Percentiles rank a stretch among this genome's conserved stretches.
phyloP scores from a whole-genome alignment of 2,329 filamentous ascomycete genomes.

The Teratosphaeria destructans region DNA sequence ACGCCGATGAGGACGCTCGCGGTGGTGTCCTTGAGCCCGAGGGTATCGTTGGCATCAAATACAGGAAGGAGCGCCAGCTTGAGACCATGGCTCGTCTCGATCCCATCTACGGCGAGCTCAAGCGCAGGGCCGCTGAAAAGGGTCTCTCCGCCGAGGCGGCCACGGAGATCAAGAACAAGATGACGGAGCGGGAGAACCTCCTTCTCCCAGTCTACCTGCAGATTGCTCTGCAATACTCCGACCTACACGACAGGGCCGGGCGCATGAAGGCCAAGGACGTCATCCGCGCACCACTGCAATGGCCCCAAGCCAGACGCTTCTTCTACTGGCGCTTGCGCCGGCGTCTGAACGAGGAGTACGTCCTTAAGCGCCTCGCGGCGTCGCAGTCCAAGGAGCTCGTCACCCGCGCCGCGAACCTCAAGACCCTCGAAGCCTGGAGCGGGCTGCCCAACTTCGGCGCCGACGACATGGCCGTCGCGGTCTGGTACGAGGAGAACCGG shows the following conservation, averaged over 20 bases:
- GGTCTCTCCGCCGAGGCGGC: slow-evolving; percentile 63
- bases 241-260: slow-evolving; percentile 90
- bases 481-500: slow-evolving; percentile 94
- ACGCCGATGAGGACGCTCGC: slow-evolving; percentile 86
- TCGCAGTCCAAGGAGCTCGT: slow-evolving; percentile 36
- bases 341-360: slow-evolving; percentile 92
- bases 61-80: slow-evolving; percentile 91
- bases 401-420: slow-evolving; percentile 46
- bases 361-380: slow-evolving; percentile 73
- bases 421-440: slow-evolving; percentile 73
- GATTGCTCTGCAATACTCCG: slow-evolving; percentile 92
- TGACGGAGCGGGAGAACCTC: slow-evolving; percentile 74
- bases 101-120: slow-evolving; percentile 68
- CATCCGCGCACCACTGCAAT: slow-evolving; percentile 73
- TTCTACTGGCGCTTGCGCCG: slow-evolving; percentile 99
- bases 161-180: slow-evolving; percentile 70
- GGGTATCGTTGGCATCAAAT: slow-evolving; percentile 98
- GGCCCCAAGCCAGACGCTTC: slow-evolving; percentile 86
- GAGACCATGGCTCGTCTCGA: slow-evolving; percentile 96
- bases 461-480: slow-evolving; percentile 72
- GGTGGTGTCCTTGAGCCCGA: slow-evolving; percentile 97
- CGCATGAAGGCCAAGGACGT: slow-evolving; percentile 97
- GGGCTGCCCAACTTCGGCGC: slow-evolving; percentile 64
- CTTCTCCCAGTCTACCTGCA: slow-evolving; percentile 89
- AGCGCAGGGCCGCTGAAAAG: slow-evolving; percentile 62